These are phyloP conservation scores for Fennellomyces sp. DNA, from an alignment of 371 early-diverging fungal species.

Conservation along the genomic window DNA sequence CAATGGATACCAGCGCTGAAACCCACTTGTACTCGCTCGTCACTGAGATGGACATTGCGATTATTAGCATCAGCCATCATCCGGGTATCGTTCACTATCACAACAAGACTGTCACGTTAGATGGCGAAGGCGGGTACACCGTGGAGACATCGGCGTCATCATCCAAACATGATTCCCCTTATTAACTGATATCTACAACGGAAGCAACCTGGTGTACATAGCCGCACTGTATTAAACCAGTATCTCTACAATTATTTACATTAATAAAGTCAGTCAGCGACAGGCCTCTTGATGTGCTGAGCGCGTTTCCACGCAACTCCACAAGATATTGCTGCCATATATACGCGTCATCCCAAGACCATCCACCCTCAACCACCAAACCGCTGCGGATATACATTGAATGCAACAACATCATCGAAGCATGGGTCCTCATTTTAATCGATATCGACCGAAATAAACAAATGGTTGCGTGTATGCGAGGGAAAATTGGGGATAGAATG, in stretches of 20 bases:
- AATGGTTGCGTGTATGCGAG: neutral
- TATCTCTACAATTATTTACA: no score
- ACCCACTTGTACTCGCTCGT: constrained; percentile 50
- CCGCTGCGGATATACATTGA: no score
- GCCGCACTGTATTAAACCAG: no score
- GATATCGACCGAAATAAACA: neutral
- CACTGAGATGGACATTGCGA: constrained; percentile 47
- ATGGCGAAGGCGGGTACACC: constrained; percentile 43
- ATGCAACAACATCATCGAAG: no score
- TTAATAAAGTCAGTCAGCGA: no score
- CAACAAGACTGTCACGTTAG: constrained; percentile 41
- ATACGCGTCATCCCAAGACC: no score
- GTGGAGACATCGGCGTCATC: neutral
- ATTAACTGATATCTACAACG: neutral
- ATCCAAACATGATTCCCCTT: neutral
- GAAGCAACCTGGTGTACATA: no score
- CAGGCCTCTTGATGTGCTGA: no score
- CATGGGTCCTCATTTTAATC: neutral
- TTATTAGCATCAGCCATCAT: constrained; percentile 75
- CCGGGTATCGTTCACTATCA: constrained; percentile 52
- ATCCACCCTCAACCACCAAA: no score
- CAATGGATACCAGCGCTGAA: constrained; percentile 64
- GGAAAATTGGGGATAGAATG: no score
- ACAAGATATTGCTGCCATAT: no score
- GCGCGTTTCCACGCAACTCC: no score